phyloP scores from a whole-genome alignment of 768 basidiomycete genomes.

The Pleurotus citrinopileatus region DNA sequence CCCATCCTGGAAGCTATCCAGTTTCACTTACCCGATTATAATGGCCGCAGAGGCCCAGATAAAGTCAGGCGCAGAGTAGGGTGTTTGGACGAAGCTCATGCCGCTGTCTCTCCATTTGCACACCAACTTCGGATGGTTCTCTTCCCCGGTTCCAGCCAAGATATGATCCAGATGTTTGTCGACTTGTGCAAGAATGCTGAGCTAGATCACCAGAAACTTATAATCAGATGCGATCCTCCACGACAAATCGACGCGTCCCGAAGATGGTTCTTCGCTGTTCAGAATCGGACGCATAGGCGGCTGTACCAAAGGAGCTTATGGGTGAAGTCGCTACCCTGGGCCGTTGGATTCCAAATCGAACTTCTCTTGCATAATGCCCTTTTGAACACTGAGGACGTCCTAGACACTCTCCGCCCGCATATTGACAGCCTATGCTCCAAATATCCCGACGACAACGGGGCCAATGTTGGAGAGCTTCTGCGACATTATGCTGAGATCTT shows the following conservation, averaged over 20 bases:
- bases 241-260: conserved; percentile 46
- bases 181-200: conserved; percentile 51
- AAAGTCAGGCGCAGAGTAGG: conserved; percentile 59
- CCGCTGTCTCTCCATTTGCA: conserved; percentile 62
- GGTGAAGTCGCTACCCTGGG: conserved; percentile 53
- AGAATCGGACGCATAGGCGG: conserved; percentile 21
- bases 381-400: conserved; percentile 58
- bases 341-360: conserved; percentile 76
- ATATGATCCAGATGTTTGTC: conserved; percentile 49
- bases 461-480: conserved; percentile 45
- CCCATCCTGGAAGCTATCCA: conserved; percentile 60
- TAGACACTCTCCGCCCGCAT: conserved; percentile 34
- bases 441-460: conserved; percentile 21
- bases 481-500: conserved; percentile 52
- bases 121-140: conserved; percentile 67
- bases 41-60: conserved; percentile 32
- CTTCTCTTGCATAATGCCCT: conserved; percentile 60
- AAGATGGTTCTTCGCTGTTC: conserved; percentile 47
- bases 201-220: conserved; percentile 27
- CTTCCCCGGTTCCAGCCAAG: conserved; percentile 38
- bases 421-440: conserved; percentile 38
- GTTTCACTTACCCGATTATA: conserved; percentile 50
- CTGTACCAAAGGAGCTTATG: conserved; percentile 44
- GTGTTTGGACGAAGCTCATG: conserved; percentile 57
- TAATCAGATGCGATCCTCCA: conserved; percentile 28